phyloP scores from a whole-genome alignment of 176 grass and related monocot species.

The Musa itinerans region DNA sequence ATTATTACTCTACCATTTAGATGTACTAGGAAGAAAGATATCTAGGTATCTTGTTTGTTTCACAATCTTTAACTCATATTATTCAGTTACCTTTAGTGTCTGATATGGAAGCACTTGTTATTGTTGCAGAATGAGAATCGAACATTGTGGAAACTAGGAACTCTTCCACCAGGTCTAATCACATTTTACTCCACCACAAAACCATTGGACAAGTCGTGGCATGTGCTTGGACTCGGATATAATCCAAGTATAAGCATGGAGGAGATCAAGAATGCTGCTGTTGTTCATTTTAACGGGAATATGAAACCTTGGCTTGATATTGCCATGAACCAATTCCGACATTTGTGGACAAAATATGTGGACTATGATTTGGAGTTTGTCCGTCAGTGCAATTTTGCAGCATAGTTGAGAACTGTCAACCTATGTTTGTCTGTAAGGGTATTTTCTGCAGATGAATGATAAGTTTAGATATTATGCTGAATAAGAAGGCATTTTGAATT shows the following conservation, averaged over 20 bases:
- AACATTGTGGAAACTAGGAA: constrained; percentile 91
- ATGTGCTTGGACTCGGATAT: constrained; percentile 94
- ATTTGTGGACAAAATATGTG: constrained; percentile 82
- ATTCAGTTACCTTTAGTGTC: constrained; percentile 10
- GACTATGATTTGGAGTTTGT: constrained; percentile 68
- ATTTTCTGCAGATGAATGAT: no score
- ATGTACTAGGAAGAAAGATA: background rate
- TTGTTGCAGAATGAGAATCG: constrained; percentile 79
- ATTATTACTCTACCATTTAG: background rate
- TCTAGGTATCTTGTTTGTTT: background rate
- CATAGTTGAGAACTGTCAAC: constrained; percentile 5
- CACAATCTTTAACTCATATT: background rate
- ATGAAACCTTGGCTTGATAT: constrained; percentile 99
- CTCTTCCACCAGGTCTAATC: constrained; percentile 80
- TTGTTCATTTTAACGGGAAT: constrained; percentile 98
- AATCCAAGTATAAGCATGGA: constrained; percentile 98
- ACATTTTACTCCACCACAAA: constrained; percentile 99
- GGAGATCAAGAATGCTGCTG: constrained; percentile 88
- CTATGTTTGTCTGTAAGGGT: background rate
- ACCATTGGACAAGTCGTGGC: constrained; percentile 92
- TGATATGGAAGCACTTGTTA: constrained; percentile 8
- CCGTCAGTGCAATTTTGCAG: constrained; percentile 81
- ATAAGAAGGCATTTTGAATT: no score
- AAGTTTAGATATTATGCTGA: no score
- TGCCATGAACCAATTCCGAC: constrained; percentile 87